Evolutionary conservation across 352 stramenopile species (phyloP).

Genomic region (Phytophthora melonis): DNA sequence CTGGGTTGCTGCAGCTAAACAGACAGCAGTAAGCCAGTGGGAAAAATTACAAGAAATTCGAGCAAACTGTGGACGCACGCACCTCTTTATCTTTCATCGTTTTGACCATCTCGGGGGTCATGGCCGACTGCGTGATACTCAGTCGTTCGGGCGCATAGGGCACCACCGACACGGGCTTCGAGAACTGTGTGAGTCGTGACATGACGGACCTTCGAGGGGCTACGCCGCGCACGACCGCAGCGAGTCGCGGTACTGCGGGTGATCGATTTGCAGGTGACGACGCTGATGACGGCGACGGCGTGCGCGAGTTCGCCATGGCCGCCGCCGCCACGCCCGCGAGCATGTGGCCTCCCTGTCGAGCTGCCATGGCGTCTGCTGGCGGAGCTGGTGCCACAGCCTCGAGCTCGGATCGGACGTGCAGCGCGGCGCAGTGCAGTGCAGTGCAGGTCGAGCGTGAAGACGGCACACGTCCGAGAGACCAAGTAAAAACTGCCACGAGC

Average conservation of each 20-base stretch:
- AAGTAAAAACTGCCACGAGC: too few relatives aligned
- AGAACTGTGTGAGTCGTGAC: constrained; percentile 53
- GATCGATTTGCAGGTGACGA: constrained; percentile 2
- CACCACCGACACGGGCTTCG: constrained; percentile 60
- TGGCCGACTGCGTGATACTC: constrained; percentile 63
- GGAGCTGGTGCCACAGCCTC: too few relatives aligned
- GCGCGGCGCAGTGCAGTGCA: too few relatives aligned
- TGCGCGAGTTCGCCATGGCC: constrained; percentile 21
- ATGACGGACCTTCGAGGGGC: constrained; percentile 59
- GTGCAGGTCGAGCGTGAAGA: too few relatives aligned
- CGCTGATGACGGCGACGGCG: background rate
- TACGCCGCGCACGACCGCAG: constrained; percentile 31
- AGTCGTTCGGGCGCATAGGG: constrained; percentile 72
- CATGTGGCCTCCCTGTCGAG: constrained; percentile 29
- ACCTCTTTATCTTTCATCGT: constrained; percentile 50
- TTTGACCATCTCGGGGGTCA: constrained; percentile 62
- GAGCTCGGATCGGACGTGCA: too few relatives aligned
- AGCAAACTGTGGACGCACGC: constrained; percentile 24
- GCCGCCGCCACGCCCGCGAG: constrained; percentile 26
- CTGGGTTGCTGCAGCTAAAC: background rate
- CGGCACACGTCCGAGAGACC: too few relatives aligned
- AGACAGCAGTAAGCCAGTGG: too few relatives aligned
- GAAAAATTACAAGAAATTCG: too few relatives aligned
- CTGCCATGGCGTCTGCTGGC: constrained; percentile 14
- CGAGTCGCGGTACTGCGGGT: constrained; percentile 13